These are phyloP conservation scores for Domatiomyces globalis DNA, from an alignment of 2,329 filamentous ascomycete genomes.

Conservation along the genomic window DNA sequence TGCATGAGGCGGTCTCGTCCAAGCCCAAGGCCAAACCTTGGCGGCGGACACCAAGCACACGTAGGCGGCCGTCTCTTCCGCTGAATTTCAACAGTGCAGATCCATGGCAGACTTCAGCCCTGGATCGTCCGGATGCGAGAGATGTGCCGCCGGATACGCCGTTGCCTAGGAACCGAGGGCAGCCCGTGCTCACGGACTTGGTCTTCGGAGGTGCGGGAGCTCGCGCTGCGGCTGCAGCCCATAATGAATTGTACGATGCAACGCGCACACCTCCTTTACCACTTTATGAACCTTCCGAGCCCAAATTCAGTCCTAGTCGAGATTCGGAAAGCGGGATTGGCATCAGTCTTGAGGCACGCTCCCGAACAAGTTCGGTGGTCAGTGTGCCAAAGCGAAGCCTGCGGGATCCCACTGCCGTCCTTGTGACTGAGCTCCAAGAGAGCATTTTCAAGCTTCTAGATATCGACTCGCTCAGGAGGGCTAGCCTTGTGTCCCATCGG, in stretches of 20 bases:
- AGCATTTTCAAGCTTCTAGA: slow-evolving; percentile 48
- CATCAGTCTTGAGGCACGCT: slow-evolving; percentile 27
- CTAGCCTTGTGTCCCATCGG: slow-evolving; percentile 41
- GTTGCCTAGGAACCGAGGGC: slow-evolving; percentile 21
- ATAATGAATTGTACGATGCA: slow-evolving; percentile 27
- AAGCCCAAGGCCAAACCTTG: slow-evolving; percentile 9
- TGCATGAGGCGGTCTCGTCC: slow-evolving; percentile 10
- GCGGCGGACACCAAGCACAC: slow-evolving; percentile 5
- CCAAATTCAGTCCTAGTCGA: slow-evolving; percentile 11
- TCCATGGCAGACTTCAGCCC: not conserved
- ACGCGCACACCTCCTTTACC: slow-evolving; percentile 18
- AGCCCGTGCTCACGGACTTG: slow-evolving; percentile 28
- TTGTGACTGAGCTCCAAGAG: slow-evolving; percentile 47
- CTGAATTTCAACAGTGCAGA: slow-evolving; percentile 7
- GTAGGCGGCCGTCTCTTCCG: slow-evolving; percentile 15
- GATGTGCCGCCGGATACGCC: not conserved
- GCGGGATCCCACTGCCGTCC: slow-evolving; percentile 38
- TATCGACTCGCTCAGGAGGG: slow-evolving; percentile 39
- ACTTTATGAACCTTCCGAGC: slow-evolving; percentile 18
- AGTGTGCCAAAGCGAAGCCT: slow-evolving; percentile 25
- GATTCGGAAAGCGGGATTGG: slow-evolving; percentile 38
- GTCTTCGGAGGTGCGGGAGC: slow-evolving; percentile 31
- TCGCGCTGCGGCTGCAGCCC: slow-evolving; percentile 35
- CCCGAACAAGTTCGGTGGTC: slow-evolving; percentile 25
- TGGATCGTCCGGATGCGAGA: not conserved